Base-by-base conservation (phyloP, 2,329 filamentous ascomycete genomes). In the Aciculosporium take region DNA sequence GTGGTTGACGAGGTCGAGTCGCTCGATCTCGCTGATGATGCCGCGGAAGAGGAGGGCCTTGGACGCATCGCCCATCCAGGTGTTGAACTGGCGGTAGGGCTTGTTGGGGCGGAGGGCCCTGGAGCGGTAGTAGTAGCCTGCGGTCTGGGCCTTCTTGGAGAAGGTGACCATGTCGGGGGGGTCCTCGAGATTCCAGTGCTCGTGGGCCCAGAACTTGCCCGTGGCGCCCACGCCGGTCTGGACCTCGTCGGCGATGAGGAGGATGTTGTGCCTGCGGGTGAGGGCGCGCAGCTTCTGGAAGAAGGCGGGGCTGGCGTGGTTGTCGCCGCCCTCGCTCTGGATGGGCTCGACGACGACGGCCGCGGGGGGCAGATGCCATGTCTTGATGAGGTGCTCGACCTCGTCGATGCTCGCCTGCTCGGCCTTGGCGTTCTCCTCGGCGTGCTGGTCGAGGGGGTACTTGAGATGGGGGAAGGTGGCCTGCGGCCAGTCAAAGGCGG, bases 81-180 rank as follows among this genome's bases (percentile, higher is more conserved):
- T 94, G 72, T 94, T 94, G 73, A 94, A 94, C 65, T 94, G 87
- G 47, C 87, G 80, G 71, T 94, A 94, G 5, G 88, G 83, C 72
- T 88, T 88, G 70, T 94, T 94, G 47, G 87, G 87, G 10, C 84
- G 73, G 51, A 94, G 72, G 32, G 76, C 78, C 8, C 76, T 73
- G 70, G 91, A 81, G 46, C 81, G 81, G 58, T 79, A 94, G 72
- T 91, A 94, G 72, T 89, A 94, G 27, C 87, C 87, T 6, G 88
- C 87, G 2, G 87, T 84, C 66, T 94, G 87, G 3, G 87, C 88
- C 72, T 94, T 94, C 72, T 94, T 94, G 56, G 78, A 84, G 67
- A 94, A 94, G 44, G 87, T 94, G 34, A 94, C 87, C 70, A 94
- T 91, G 67, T 94, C 87, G 0, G 87, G 87, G 7, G 87, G 84